A percentile compares a stretch with the other conserved stretches of the same genome.
phyloP scores from a whole-genome alignment of 768 basidiomycete species.

The Boletus pseudo-olivaceus region DNA sequence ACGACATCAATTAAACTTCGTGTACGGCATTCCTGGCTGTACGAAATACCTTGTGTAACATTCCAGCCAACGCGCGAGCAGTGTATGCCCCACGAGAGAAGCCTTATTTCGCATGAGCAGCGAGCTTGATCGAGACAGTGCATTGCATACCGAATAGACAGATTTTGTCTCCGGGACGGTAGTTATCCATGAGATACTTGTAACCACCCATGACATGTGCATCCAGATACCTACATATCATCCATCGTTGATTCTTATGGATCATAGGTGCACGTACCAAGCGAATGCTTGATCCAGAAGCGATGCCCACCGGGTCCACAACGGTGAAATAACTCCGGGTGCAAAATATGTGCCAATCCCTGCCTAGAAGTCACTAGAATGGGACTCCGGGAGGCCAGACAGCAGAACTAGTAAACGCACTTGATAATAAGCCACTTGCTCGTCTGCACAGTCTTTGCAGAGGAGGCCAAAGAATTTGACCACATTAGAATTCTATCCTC shows the following conservation, averaged over 20 bases:
- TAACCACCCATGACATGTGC: constrained; percentile 75
- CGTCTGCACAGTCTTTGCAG: constrained; percentile 49
- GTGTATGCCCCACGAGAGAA: constrained; percentile 75
- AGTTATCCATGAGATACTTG: constrained; percentile 76
- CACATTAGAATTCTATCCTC: constrained; percentile 58
- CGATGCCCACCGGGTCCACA: constrained; percentile 57
- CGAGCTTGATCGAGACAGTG: background rate
- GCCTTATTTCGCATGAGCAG: constrained; percentile 38
- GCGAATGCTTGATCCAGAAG: constrained; percentile 67
- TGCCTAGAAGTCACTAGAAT: constrained; percentile 29
- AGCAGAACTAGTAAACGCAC: constrained; percentile 30
- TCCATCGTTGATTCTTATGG: background rate
- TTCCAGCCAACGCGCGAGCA: constrained; percentile 69
- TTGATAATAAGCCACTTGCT: constrained; percentile 72
- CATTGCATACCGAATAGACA: constrained; percentile 59
- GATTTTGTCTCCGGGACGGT: constrained; percentile 66
- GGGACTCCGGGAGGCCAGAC: background rate
- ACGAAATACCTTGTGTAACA: constrained; percentile 58
- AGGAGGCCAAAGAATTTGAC: constrained; percentile 68
- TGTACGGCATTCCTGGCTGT: background rate
- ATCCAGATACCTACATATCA: constrained; percentile 57
- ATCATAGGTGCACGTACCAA: constrained; percentile 43
- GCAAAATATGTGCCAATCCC: constrained; percentile 51
- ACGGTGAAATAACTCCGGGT: constrained; percentile 63
- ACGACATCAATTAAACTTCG: background rate